Evolutionary conservation across 2,329 filamentous ascomycete genomes (phyloP).

Genomic region (Neonectria magnoliae): DNA sequence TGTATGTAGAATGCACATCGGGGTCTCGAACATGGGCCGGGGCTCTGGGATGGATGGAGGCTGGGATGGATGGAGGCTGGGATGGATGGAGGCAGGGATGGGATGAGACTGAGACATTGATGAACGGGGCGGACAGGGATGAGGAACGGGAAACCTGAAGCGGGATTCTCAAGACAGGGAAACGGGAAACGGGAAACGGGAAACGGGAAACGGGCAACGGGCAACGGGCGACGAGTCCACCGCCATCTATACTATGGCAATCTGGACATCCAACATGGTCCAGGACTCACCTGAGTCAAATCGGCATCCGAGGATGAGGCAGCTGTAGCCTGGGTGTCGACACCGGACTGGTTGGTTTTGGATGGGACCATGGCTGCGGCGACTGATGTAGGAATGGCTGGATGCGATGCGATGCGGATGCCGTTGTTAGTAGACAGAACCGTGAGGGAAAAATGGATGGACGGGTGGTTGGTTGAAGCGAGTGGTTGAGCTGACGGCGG

Average conservation of each 20-base stretch:
- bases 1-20: conserved; percentile 22
- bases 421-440: not conserved
- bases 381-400: conserved; percentile 4
- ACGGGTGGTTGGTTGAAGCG: not conserved
- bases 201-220: not conserved
- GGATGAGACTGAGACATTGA: no score
- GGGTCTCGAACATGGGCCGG: conserved; percentile 38
- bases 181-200: not conserved
- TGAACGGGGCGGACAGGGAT: not conserved
- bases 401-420: not conserved
- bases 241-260: not conserved
- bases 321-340: conserved; percentile 23
- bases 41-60: conserved; percentile 24
- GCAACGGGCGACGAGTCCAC: not conserved
- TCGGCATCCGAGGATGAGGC: conserved; percentile 37
- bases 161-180: not conserved
- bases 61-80: not conserved
- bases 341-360: conserved; percentile 22
- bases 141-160: not conserved
- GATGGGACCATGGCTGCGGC: conserved; percentile 27
- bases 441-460: not conserved
- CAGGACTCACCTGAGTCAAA: conserved; percentile 39
- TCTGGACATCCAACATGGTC: not conserved
- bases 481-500: not conserved
- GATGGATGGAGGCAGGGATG: not conserved